Conservation (phyloP, 192 early-diverging fungal genomes). For the Coemansia nantahalensis region DNA sequence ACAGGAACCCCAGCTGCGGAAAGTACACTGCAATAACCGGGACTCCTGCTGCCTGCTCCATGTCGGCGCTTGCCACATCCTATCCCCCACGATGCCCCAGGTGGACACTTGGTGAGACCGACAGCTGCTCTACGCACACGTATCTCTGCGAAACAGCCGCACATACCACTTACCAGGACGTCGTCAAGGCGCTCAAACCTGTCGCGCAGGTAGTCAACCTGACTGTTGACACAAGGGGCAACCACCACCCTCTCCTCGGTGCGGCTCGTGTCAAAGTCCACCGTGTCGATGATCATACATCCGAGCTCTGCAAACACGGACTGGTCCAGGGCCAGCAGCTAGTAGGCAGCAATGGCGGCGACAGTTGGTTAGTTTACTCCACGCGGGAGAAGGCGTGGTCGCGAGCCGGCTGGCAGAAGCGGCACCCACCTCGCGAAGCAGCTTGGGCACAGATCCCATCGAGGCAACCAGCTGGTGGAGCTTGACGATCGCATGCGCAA, state of each 20-base stretch:
- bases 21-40: constrained; percentile 44
- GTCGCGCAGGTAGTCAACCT: constrained; percentile 30
- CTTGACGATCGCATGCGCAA: constrained; percentile 30
- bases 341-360: neutral
- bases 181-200: constrained; percentile 20
- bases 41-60: constrained; percentile 21
- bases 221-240: constrained; percentile 15
- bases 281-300: constrained; percentile 23
- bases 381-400: too few species aligned
- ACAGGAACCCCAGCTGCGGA: constrained; percentile 49
- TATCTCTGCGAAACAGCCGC: too few species aligned
- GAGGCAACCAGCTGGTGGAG: constrained; percentile 15
- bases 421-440: constrained; percentile 28
- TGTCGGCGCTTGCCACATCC: constrained; percentile 27
- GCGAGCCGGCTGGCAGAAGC: neutral
- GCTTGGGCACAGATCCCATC: constrained; percentile 7
- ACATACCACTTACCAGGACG: constrained; percentile 15
- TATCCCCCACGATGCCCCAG: neutral
- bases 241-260: constrained; percentile 24
- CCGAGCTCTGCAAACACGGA: constrained; percentile 18
- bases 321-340: constrained; percentile 25
- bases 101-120: too few species aligned
- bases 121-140: neutral
- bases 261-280: constrained; percentile 37
- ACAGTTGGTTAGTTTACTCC: too few species aligned